Evolutionary conservation across 2,329 filamentous ascomycete species (phyloP).

Genomic region (Teratosphaeria nubilosa): DNA sequence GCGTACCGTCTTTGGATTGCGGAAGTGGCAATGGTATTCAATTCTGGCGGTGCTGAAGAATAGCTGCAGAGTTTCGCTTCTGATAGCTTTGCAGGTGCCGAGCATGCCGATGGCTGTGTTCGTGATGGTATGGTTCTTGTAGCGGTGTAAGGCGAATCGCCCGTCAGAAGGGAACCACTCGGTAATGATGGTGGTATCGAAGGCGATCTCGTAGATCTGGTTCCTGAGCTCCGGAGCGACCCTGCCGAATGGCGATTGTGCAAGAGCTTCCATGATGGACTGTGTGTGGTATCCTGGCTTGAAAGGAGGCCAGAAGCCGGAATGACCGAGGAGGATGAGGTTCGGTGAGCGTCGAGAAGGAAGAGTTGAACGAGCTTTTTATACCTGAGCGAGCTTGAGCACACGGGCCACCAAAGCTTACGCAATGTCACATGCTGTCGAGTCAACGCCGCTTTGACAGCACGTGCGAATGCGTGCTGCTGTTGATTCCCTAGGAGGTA

Average conservation of each 20-base stretch:
- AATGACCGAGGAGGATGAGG: neutral
- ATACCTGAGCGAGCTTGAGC: neutral
- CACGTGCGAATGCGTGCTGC: neutral
- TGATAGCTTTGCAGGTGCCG: neutral
- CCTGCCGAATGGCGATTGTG: constrained; percentile 1
- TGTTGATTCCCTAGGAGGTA: neutral
- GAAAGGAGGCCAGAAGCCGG: neutral
- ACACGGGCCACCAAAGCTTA: neutral
- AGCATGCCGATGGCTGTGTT: neutral
- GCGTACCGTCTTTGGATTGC: neutral
- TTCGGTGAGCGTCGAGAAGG: neutral
- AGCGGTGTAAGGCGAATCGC: neutral
- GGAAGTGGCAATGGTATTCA: neutral
- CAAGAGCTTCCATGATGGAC: neutral
- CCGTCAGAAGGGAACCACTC: neutral
- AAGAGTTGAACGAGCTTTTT: neutral
- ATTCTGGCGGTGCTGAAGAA: neutral
- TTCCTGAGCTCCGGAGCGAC: constrained; percentile 2
- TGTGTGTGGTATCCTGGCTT: neutral
- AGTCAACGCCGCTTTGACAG: neutral
- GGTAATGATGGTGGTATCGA: neutral
- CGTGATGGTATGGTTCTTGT: neutral
- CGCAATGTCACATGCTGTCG: neutral
- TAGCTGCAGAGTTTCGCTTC: neutral
- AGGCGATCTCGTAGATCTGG: neutral